Evolutionary conservation across 805 yeast genomes (phyloP).

Genomic region (Sungouiozyma ichnusensis): DNA sequence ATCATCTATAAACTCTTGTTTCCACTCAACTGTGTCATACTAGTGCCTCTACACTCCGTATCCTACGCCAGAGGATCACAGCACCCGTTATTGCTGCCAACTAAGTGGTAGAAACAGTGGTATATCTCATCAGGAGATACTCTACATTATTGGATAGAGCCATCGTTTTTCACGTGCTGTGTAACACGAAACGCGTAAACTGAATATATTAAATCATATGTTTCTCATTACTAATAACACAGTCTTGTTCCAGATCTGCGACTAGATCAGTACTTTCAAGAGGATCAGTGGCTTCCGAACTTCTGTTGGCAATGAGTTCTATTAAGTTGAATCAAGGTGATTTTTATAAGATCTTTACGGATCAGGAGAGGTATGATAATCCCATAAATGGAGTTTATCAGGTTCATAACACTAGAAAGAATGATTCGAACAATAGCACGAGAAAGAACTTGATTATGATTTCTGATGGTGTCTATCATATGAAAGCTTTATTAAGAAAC

Average conservation of each 20-base stretch:
- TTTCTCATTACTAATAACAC: no score
- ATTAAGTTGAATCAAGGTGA: constrained; percentile 18
- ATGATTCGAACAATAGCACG: constrained; percentile 18
- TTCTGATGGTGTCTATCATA: constrained; percentile 41
- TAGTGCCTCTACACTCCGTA: neutral
- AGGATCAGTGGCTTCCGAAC: no score
- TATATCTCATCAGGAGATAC: no score
- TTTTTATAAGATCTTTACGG: constrained; percentile 22
- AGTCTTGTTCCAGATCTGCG: no score
- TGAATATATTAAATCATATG: no score
- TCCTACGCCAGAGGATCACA: no score
- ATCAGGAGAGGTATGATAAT: constrained; percentile 21
- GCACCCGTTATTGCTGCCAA: no score
- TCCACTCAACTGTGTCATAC: neutral
- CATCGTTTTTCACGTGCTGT: no score
- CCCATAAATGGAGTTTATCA: constrained; percentile 27
- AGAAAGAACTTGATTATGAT: constrained; percentile 32
- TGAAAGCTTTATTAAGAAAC: constrained; percentile 46
- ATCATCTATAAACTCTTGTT: neutral
- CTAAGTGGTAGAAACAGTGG: no score
- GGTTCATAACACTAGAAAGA: constrained; percentile 24
- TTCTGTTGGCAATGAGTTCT: constrained; percentile 14
- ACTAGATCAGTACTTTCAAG: no score
- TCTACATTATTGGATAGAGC: no score
- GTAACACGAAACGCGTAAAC: no score